Evolutionary conservation across 2,329 filamentous ascomycete species (phyloP), one percentile per base, ranked within the genome.

Genomic region (Coniella lustricola): DNA sequence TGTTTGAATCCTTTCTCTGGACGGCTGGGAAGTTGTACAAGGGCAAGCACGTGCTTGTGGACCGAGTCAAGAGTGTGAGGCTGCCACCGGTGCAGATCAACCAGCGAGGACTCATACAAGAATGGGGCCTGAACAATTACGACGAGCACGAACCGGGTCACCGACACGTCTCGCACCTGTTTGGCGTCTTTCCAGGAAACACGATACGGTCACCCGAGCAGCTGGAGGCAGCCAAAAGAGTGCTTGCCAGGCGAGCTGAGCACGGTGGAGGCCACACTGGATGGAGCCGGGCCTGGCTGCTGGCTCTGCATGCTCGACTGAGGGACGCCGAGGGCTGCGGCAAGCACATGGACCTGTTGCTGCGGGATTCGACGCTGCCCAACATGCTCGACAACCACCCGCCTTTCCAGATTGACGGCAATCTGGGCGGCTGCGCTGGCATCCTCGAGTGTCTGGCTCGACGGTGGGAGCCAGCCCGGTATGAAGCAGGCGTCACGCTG

Each of bases 391-490:
- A 74, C 44, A 65, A 62, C 7, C 69, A 71, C 38, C 70, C 69
- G 1, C 68, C 67, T 12, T 74, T 75, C 52, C 72, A 75, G 52
- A 73, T 74, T 18, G 72, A 76, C 54, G 72, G 72, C 1, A 76
- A 75, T 46, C 71, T 75, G 51, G 73, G 73, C 1, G 67, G 67
- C 1, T 66, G 66, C n/a, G 68, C 69, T 3, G 73, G 69, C 2
- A 68, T 75, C 13, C 53, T 69, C 1, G 72, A 75, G 56, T 70
- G 68, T 59, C 50, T 74, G 31, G 50, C 74, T 13, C 71, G 75
- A 53, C 54, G 61, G 48, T 56, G 63, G 44, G 57, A 62, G 32
- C 58, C 58, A 3, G 35, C 58, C n/a, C 25, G 49, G 32, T 49
- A 40, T 9, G 42, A 39, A 9, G 44, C 51, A n/a, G 52, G 45